Conservation (phyloP, 139 green algal genomes). For the Volvox africanus region DNA sequence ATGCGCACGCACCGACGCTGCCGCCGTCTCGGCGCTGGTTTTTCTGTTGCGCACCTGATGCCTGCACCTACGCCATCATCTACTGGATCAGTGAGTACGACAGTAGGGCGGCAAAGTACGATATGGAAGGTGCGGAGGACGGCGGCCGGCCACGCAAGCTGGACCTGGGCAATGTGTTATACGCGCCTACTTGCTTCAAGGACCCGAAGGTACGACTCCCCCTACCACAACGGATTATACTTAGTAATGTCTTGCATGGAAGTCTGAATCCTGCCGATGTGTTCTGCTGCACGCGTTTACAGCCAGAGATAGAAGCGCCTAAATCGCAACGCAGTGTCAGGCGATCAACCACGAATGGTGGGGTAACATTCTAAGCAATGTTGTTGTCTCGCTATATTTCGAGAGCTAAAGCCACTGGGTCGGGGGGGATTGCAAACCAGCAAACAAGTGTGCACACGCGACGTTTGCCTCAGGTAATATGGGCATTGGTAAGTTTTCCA, state of each 20-base stretch:
- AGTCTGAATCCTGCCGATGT: not conserved
- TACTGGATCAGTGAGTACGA: constrained; percentile 64
- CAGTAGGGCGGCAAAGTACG: constrained; percentile 17
- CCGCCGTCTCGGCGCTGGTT: constrained; percentile 46
- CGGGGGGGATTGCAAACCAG: too few relatives aligned
- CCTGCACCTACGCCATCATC: constrained; percentile 63
- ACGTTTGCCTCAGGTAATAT: too few relatives aligned
- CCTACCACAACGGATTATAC: not conserved
- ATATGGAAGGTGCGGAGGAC: constrained; percentile 30
- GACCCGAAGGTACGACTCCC: constrained; percentile 52
- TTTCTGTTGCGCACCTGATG: constrained; percentile 59
- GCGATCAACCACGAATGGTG: too few relatives aligned
- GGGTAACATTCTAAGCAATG: too few relatives aligned
- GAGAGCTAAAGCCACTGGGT: too few relatives aligned
- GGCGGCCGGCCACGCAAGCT: constrained; percentile 62
- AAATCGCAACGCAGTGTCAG: too few relatives aligned
- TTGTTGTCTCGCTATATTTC: too few relatives aligned
- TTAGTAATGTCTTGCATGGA: too few relatives aligned
- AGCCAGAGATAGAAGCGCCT: not conserved
- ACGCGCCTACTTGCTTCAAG: constrained; percentile 63
- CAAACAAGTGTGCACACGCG: too few relatives aligned
- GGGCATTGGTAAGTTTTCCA: too few relatives aligned
- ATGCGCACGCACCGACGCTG: constrained; percentile 1
- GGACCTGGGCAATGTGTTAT: constrained; percentile 69
- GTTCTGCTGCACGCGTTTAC: too few relatives aligned